Conservation (phyloP, 1,284 basidiomycete genomes). For the Pisolithus thermaeus region DNA sequence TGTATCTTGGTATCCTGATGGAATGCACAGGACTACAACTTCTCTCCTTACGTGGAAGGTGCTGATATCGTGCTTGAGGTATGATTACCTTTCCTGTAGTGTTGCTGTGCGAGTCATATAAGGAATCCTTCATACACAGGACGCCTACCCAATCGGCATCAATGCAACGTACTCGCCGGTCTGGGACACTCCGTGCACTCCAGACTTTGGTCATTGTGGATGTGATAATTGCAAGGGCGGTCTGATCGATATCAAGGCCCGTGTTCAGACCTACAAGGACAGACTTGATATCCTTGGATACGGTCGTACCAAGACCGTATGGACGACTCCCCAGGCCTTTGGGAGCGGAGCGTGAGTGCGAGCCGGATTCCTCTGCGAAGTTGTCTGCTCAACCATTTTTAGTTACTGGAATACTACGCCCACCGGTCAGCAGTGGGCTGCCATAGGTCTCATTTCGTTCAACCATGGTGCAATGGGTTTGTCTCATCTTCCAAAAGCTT, state of each 20-base stretch:
- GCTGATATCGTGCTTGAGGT: slow-evolving; percentile 47
- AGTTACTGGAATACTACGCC: slow-evolving; percentile 27
- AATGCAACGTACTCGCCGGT: slow-evolving; percentile 26
- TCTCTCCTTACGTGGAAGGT: slow-evolving; percentile 51
- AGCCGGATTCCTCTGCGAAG: too few relatives aligned
- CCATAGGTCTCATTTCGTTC: slow-evolving; percentile 21
- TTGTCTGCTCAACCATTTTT: slow-evolving; percentile 2
- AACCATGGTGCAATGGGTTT: slow-evolving; percentile 25
- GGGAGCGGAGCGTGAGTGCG: slow-evolving; percentile 21
- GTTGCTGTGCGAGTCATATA: neutral
- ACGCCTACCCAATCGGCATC: slow-evolving; percentile 26
- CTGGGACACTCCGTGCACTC: slow-evolving; percentile 24
- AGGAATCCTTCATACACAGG: neutral
- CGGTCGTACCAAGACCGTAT: slow-evolving; percentile 22
- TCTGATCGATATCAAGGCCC: slow-evolving; percentile 20
- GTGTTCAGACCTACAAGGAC: slow-evolving; percentile 24
- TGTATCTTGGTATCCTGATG: neutral
- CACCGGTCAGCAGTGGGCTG: slow-evolving; percentile 22
- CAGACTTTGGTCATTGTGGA: slow-evolving; percentile 28
- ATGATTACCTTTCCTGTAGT: neutral
- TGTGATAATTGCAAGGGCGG: slow-evolving; percentile 26
- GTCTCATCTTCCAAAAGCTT: neutral
- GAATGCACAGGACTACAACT: slow-evolving; percentile 46
- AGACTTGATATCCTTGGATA: slow-evolving; percentile 25
- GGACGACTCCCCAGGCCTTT: slow-evolving; percentile 25